Base-by-base conservation (phyloP, 2,329 filamentous ascomycete species). In the Davidsoniella virescens region DNA sequence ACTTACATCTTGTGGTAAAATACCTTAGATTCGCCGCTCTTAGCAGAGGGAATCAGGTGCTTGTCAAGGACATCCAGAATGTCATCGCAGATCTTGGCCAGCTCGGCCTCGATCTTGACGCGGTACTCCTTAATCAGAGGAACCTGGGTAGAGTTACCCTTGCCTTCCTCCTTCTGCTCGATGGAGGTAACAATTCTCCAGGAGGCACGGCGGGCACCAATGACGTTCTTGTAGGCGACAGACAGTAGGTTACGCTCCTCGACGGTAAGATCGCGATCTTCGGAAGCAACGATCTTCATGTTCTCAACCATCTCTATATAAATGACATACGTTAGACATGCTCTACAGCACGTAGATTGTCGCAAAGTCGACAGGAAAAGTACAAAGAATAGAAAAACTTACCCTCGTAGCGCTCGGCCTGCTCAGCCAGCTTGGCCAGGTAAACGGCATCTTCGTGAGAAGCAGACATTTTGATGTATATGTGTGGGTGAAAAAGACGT, bases 361-460 rank as follows among this genome's bases (percentile, higher is more conserved):
- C 37, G 50, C 10, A 37, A 43, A 9, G 18, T 47, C 10, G 10
- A 10, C 10, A 12, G n/a, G n/a, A 16, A 25, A 25, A 16, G 17
- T 36, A 54, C 52, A 52, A 44, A 10, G 20, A 18, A 39, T 17
- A 12, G 37, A 14, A 23, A 26, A 46, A 50, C 54, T 54, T 74
- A 96, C 92, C 92, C 78, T 98, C 92, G 73, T 98, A 98, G 69
- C 92, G 90, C 82, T 98, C 92, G 71, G 92, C 92, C 82, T 98
- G 92, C 83, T 98, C 92, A 68, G 92, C 92, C 70, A 98, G 85
- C 87, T 96, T 96, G 73, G 92, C 92, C 69, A 96, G 84, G 72
- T 96, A 96, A 66, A 98, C 92, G 64, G 88, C 90, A 75, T 96
- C 88, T 80, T 96, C 90, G 78, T 94, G 47, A 42, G 47, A 47